phyloP scores from a whole-genome alignment of 345 rosid species.

The Syzygium oleosum region DNA sequence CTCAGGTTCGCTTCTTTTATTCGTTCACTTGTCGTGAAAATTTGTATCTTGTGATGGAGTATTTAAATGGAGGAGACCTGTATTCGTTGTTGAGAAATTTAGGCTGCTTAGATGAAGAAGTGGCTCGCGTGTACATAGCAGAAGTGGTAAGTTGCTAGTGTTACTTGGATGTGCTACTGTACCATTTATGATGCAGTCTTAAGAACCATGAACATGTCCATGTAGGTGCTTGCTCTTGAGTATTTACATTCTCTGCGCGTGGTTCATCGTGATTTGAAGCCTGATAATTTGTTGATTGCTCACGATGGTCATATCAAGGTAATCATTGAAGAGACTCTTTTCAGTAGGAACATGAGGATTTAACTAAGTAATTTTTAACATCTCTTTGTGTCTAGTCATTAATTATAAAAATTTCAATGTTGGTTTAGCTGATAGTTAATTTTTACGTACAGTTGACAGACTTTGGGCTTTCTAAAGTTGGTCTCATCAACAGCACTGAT shows the following conservation, averaged over 20 bases:
- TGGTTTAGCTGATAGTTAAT: not conserved
- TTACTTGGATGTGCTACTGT: not conserved
- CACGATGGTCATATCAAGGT: slow-evolving; percentile 99
- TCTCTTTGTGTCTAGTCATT: not conserved
- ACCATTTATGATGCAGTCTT: not conserved
- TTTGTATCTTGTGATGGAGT: slow-evolving; percentile 99
- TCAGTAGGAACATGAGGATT: not conserved
- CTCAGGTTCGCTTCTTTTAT: slow-evolving; percentile 98
- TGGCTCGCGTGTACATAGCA: slow-evolving; percentile 96
- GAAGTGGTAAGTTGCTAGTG: slow-evolving; percentile 76
- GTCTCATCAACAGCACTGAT: slow-evolving; percentile 99
- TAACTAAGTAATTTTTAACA: not conserved
- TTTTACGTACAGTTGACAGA: slow-evolving; percentile 61
- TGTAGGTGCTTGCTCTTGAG: slow-evolving; percentile 95
- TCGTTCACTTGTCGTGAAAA: slow-evolving; percentile 99
- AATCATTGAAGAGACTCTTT: not conserved
- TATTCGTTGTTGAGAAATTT: slow-evolving; percentile 93
- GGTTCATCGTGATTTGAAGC: slow-evolving; percentile 99
- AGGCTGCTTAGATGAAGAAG: slow-evolving; percentile 97
- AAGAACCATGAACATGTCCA: not conserved
- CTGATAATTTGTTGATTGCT: slow-evolving; percentile 95
- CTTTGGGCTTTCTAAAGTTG: slow-evolving; percentile 88
- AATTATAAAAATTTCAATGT: not conserved
- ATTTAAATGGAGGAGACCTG: slow-evolving; percentile 96
- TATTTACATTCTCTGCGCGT: slow-evolving; percentile 87